Evolutionary conservation across 1,284 basidiomycete genomes (phyloP).

Genomic region (Kwoniella shivajii): DNA sequence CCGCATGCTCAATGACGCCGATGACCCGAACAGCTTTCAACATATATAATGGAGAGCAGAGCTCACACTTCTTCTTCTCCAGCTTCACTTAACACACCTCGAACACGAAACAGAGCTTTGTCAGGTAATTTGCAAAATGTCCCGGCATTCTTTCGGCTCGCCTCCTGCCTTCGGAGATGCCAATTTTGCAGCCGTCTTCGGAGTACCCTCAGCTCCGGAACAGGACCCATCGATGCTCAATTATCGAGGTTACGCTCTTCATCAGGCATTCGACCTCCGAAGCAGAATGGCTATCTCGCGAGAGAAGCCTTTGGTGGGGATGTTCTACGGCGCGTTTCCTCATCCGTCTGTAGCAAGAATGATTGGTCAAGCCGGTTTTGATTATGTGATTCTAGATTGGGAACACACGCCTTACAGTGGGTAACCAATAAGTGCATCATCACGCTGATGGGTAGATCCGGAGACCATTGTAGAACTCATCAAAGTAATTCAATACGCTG

Average conservation of each 20-base stretch:
- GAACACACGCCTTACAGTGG: constrained; percentile 33
- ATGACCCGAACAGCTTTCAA: too few relatives aligned
- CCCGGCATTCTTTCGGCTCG: constrained; percentile 10
- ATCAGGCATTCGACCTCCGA: constrained; percentile 20
- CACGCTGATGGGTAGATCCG: constrained; percentile 9
- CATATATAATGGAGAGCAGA: too few relatives aligned
- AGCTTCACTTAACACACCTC: too few relatives aligned
- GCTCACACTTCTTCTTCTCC: too few relatives aligned
- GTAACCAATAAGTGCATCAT: background rate
- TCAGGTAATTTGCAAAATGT: too few relatives aligned
- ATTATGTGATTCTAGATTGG: constrained; percentile 28
- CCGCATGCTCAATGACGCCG: too few relatives aligned
- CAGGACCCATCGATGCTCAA: constrained; percentile 20
- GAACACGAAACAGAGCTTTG: too few relatives aligned
- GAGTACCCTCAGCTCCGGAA: constrained; percentile 12
- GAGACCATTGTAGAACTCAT: constrained; percentile 27
- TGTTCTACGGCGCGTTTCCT: constrained; percentile 5
- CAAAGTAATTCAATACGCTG: constrained; percentile 21
- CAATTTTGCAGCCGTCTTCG: constrained; percentile 12
- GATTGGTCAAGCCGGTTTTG: constrained; percentile 19
- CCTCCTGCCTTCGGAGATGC: constrained; percentile 20
- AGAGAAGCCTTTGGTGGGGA: constrained; percentile 10
- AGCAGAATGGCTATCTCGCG: constrained; percentile 14
- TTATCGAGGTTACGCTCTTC: constrained; percentile 14
- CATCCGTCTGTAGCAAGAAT: constrained; percentile 15